These are phyloP conservation scores for Funneliformis geosporum DNA, from an alignment of 192 early-diverging fungal genomes.

Conservation along the genomic window DNA sequence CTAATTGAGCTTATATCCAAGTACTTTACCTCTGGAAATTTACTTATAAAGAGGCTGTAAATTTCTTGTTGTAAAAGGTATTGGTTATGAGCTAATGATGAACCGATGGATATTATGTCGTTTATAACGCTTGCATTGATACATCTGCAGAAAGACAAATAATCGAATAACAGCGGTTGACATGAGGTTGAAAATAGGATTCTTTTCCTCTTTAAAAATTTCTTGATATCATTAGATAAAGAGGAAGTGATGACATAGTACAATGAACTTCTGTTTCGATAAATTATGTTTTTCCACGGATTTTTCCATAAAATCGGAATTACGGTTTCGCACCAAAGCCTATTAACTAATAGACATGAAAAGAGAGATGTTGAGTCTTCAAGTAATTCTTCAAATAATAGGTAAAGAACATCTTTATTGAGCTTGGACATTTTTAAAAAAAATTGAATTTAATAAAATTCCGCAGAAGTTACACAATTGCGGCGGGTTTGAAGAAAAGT, in stretches of 20 bases:
- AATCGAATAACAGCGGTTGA: neutral
- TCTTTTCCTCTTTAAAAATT: neutral
- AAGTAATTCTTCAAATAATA: neutral
- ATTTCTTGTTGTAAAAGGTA: neutral
- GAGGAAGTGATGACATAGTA: neutral
- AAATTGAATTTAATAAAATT: no score
- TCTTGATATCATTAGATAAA: neutral
- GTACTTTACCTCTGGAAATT: neutral
- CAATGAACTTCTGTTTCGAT: neutral
- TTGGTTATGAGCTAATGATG: neutral
- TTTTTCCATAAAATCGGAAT: neutral
- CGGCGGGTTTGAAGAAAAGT: no score
- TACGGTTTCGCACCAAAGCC: neutral
- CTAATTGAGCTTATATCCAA: neutral
- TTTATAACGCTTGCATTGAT: neutral
- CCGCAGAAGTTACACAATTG: no score
- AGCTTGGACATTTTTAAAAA: no score
- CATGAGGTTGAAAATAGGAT: neutral
- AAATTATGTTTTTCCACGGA: neutral
- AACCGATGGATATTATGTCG: neutral
- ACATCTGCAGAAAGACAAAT: neutral
- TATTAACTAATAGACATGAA: neutral
- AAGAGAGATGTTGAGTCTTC: neutral
- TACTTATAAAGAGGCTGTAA: neutral
- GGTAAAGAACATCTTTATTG: no score